These are phyloP conservation scores for Fusarium nelsonii DNA, from an alignment of 2,329 filamentous ascomycete species.

Conservation along the genomic window DNA sequence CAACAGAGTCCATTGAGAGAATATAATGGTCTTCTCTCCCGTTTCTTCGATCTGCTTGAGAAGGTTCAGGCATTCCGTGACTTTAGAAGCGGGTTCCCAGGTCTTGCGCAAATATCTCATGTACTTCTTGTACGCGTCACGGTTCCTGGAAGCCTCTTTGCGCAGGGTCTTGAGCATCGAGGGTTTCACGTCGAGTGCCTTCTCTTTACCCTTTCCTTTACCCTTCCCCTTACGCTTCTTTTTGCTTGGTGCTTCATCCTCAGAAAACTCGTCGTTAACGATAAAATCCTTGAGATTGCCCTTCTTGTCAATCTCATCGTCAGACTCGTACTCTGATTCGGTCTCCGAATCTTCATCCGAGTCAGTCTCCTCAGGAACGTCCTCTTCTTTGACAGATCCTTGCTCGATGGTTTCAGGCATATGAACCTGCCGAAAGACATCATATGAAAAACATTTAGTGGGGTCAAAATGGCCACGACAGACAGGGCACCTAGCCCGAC, in stretches of 20 bases:
- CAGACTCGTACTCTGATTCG: conserved; percentile 48
- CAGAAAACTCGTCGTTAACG: conserved; percentile 56
- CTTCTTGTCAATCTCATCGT: conserved; percentile 52
- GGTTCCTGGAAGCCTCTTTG: conserved; percentile 73
- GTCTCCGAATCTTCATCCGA: conserved; percentile 47
- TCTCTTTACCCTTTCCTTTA: conserved; percentile 55
- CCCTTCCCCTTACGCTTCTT: conserved; percentile 46
- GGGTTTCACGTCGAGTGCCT: conserved; percentile 59
- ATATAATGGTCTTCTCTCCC: conserved; percentile 78
- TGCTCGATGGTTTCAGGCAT: conserved; percentile 66
- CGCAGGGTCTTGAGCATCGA: conserved; percentile 75
- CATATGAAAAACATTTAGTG: conserved; percentile 78
- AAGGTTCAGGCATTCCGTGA: conserved; percentile 81
- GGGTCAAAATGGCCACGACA: conserved; percentile 77
- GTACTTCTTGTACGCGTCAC: conserved; percentile 75
- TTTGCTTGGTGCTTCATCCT: conserved; percentile 39
- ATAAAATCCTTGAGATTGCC: conserved; percentile 67
- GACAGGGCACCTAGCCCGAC: conserved; percentile 76
- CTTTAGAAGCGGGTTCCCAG: conserved; percentile 84
- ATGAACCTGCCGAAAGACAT: conserved; percentile 79
- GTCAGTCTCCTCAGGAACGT: conserved; percentile 52
- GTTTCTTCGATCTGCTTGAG: conserved; percentile 73
- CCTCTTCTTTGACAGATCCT: conserved; percentile 51
- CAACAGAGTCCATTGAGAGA: conserved; percentile 83
- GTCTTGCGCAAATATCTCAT: conserved; percentile 74